Evolutionary conservation across 2,329 filamentous ascomycete species (phyloP), one percentile per base, ranked within the genome.

Genomic region (Colletotrichum salicis): DNA sequence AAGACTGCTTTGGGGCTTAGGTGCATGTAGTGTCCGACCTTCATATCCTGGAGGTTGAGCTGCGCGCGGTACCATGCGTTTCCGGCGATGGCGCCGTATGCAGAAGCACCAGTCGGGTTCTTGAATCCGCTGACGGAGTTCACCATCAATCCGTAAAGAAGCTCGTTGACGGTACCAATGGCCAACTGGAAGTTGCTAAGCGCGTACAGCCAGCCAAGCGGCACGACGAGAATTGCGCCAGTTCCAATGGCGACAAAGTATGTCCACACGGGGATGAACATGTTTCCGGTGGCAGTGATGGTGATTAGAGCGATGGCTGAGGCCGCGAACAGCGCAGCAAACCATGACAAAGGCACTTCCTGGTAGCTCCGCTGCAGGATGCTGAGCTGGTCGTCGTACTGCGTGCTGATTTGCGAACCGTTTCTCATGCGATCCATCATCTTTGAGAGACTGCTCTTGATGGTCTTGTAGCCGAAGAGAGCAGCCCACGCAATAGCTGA

Each of bases 341-440:
- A 91, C 89, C 89, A 91, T 86, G 86, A 90, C 12, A 86, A 75
- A 0, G 89, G 89, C 0, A 90, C 87, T 69, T 91, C 88, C 67
- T 86, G 82, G 74, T 91, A 91, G 0, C 84, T 81, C 5, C 89
- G 84, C 79, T 88, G 86, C 22, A 91, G 80, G 12, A 90, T 82
- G 74, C 89, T 91, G n/a, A 91, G 82, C 51, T 88, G 86, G 74
- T 90, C 89, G 6, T 81, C 79, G 73, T 89, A 90, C 75, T 89
- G 86, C 72, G 59, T 33, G 12, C 67, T 72, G 60, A 90, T 83
- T 37, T 89, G 84, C 11, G 81, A 74, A 2, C 88, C 85, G 70
- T 90, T 85, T 33, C 22, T 71, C 12, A 33, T 59, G 6, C 64
- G 69, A 13, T 68, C 31, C 5, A 51, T 48, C 69, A 71, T 45